Conservation (phyloP, 495 filamentous ascomycete species). For the Xylaria acuta region DNA sequence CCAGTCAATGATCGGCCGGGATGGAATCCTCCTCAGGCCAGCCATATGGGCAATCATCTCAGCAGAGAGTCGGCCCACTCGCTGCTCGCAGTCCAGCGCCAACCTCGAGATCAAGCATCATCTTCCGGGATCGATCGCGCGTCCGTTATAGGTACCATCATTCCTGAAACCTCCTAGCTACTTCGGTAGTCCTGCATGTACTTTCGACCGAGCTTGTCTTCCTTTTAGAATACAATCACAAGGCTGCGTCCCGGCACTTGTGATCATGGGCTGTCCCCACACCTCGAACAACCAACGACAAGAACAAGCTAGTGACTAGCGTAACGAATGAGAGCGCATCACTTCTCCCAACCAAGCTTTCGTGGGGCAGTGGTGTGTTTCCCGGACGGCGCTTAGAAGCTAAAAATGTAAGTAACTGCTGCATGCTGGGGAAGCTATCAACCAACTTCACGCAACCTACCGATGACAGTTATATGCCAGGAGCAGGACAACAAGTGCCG, state of each 20-base stretch:
- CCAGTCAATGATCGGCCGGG: neutral
- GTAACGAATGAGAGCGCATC: neutral
- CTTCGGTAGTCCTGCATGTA: neutral
- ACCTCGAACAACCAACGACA: conserved; percentile 5
- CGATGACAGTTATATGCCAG: neutral
- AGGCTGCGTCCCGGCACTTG: neutral
- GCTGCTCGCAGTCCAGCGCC: neutral
- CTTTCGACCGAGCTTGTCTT: neutral
- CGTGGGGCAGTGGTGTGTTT: neutral
- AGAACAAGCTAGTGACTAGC: neutral
- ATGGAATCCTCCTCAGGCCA: neutral
- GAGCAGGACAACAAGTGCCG: neutral
- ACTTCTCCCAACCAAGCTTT: neutral
- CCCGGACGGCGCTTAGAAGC: neutral
- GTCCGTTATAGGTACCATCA: neutral
- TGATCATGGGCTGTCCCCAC: neutral
- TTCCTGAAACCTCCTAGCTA: neutral
- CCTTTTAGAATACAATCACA: neutral
- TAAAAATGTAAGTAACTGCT: conserved; percentile 6
- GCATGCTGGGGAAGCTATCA: neutral
- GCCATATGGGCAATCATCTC: neutral
- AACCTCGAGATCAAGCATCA: neutral
- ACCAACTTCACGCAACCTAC: neutral
- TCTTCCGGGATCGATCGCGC: too few relatives aligned
- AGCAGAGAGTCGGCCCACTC: neutral